Base-by-base conservation (phyloP, 306 rosid genomes). In the Casuarina cunninghamiana region DNA sequence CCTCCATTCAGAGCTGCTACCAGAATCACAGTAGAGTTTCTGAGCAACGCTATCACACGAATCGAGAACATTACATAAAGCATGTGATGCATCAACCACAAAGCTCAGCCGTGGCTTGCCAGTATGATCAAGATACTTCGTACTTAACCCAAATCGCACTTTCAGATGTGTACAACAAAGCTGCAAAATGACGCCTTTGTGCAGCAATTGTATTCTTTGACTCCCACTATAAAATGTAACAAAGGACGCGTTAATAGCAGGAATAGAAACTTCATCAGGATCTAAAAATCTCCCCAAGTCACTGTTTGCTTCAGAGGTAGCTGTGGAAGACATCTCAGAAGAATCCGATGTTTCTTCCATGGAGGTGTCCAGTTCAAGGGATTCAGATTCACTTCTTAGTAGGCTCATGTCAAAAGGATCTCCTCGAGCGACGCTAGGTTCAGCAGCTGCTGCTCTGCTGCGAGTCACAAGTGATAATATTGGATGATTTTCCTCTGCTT, bases 61-160 rank as follows among this genome's bases (percentile, higher is more conserved):
- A 75, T 93, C 92, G 71, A 96, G 99, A 84, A 90, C 91, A 53
- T 72, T 65, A 66, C 94, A 91, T 84, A 96, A 87, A 75, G 79
- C 89, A 73, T 86, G 83, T 62, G 96, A 77, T 67, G 91, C 83
- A 62, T 88, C 80, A 54, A 83, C 96, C 78, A 93, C 99, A 61
- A 95, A 81, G 80, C 46, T 93, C 85, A 91, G 75, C 51, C 87
- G 79, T 41, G 94, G 99, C 48, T 88, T 81, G 51, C 99, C 97
- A 81, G 91, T 96, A 19, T 41, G 81, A 84, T 95, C 96, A 37
- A 77, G 35, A 83, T 88, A 96, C 84, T 83, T 93, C 9, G 89
- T 63, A 84, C 83, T 91, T 72, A 93, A 80, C 83, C 98, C 99
- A 79, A 96, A 96, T 77, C 96, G 88, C 68, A 96, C 93, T 89